Evolutionary conservation across 306 rosid genomes (phyloP), one percentile per base, ranked within the genome.

Genomic region (Fagus crenata): DNA sequence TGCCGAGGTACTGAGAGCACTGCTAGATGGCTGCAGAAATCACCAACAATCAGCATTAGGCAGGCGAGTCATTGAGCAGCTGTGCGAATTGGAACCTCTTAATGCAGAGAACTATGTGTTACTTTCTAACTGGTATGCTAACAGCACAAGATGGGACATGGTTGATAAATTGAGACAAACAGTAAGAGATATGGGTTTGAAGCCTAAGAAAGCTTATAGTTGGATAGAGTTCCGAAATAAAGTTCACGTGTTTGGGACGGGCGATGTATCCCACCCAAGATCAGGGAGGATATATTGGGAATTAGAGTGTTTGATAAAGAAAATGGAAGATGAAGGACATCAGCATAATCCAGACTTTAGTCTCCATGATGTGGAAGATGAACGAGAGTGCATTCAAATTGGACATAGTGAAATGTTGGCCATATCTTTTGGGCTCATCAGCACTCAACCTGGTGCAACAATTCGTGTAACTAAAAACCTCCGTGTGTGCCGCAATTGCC

Each of bases 381-480:
- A 92, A 84, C 75, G 97, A 56, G 95, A 90, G 71, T 88, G 95
- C 89, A 67, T 72, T 81, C 84, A 35, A 13, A 77, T 75, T 67
- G 93, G 88, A 41, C 94, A 92, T 69, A 85, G 93, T 69, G 95
- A 92, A 80, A 77, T 87, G 78, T 76, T 92, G 81, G 91, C 97
- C 12, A 75, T 92, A 76, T 77, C 95, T 39, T 88, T 90, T 64
- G 93, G 93, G 22, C 88, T 90, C 74, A 83, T 92, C 77, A 85
- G 90, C 71, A 84, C 87, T 49, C 78, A 75, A 60, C 73, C 70
- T 6, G 86, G 93, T 59, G 42, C 79, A 63, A 75, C 90, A 17
- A 71, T 92, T 56, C 90, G 88, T 3, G 77, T 89, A 28, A 82
- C 84, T 0, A 92, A 92, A 71, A 92, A 89, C 76, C 86, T 80